phyloP scores from a whole-genome alignment of 2,329 filamentous ascomycete species.

The Calonectria honghensis region DNA sequence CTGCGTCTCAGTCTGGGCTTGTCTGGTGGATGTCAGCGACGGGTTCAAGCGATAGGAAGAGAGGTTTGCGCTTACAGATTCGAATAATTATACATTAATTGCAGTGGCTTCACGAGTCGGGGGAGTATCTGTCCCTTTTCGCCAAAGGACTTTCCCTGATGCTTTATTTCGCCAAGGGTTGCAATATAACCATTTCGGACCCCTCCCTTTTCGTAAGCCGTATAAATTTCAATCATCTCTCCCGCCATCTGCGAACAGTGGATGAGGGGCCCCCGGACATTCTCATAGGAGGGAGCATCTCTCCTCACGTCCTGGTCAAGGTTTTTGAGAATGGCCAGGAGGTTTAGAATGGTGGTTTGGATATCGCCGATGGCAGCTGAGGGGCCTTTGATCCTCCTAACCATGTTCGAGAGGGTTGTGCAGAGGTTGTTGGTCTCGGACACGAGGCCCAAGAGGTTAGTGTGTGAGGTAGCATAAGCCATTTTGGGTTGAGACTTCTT shows the following conservation, averaged over 20 bases:
- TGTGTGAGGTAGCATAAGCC: neutral
- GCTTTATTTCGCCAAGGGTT: neutral
- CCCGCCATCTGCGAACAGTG: slow-evolving; percentile 1
- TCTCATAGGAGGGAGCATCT: neutral
- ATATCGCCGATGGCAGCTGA: neutral
- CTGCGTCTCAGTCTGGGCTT: neutral
- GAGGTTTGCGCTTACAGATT: neutral
- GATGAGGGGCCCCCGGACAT: neutral
- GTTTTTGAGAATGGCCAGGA: neutral
- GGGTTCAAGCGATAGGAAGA: neutral
- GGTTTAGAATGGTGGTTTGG: neutral
- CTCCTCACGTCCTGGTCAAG: slow-evolving; percentile 2
- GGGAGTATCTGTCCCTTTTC: neutral
- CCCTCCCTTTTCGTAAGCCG: neutral
- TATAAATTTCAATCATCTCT: neutral
- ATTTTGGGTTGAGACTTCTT: neutral
- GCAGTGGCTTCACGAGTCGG: neutral
- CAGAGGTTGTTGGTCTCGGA: neutral
- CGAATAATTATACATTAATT: neutral
- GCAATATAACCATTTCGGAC: neutral
- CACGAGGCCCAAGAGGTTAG: neutral
- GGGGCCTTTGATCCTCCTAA: neutral
- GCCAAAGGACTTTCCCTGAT: neutral
- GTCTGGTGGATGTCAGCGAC: neutral
- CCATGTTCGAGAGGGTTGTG: neutral